These are phyloP conservation scores for Mollisiaceae sp. DNA, from an alignment of 2,329 filamentous ascomycete genomes.

Conservation along the genomic window DNA sequence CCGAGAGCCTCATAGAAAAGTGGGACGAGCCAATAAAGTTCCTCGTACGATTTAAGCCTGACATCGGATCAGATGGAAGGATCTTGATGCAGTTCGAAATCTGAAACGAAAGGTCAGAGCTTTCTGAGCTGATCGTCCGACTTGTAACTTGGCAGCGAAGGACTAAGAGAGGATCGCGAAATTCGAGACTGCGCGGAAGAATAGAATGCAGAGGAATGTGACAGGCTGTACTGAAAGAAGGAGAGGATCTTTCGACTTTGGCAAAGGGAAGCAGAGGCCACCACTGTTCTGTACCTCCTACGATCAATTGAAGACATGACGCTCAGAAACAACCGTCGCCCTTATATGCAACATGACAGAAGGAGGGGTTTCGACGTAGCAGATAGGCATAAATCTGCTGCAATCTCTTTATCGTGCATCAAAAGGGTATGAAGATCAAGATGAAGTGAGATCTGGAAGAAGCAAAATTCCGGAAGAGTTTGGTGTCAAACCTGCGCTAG, in stretches of 20 bases:
- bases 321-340: not conserved
- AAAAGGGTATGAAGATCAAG: constrained; percentile 2
- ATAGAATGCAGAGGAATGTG: not conserved
- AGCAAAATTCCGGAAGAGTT: not conserved
- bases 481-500: not conserved
- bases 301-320: not conserved
- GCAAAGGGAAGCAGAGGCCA: not conserved
- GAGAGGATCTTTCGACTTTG: not conserved
- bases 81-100: constrained; percentile 6
- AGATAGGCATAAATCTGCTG: not conserved
- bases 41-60: constrained; percentile 3
- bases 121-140: constrained; percentile 12
- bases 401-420: not conserved
- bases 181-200: not conserved
- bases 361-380: not conserved
- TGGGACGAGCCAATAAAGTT: not conserved
- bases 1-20: not conserved
- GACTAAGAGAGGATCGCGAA: not conserved
- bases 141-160: not conserved
- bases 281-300: not conserved
- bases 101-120: constrained; percentile 14
- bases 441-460: constrained; percentile 2
- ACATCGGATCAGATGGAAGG: constrained; percentile 8
- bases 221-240: constrained; percentile 4
- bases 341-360: not conserved